Evolutionary conservation across 495 filamentous ascomycete species (phyloP).

Genomic region (Penicillium odoratum): DNA sequence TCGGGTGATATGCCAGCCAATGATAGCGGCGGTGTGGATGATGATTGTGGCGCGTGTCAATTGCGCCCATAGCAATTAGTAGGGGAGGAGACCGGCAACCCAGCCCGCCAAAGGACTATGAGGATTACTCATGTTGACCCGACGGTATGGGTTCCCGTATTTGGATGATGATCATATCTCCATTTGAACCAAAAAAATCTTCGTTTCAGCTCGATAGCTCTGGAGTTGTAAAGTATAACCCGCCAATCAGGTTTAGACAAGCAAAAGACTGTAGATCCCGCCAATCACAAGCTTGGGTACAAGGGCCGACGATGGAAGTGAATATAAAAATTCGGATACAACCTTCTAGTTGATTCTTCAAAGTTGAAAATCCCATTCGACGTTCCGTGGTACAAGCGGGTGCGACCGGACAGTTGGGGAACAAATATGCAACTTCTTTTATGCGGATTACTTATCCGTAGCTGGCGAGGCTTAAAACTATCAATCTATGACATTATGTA

Average conservation of each 20-base stretch:
- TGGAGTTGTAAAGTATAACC: neutral
- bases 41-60: neutral
- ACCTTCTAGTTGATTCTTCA: constrained; percentile 3
- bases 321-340: neutral
- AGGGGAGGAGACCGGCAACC: neutral
- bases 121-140: neutral
- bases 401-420: neutral
- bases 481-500: neutral
- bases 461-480: neutral
- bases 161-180: neutral
- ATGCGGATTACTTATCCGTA: neutral
- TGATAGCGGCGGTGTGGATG: neutral
- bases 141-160: neutral
- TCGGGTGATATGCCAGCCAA: constrained; percentile 1
- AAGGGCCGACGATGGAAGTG: neutral
- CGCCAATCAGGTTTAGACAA: neutral
- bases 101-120: neutral
- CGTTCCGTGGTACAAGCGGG: neutral
- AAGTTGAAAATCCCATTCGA: neutral
- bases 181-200: neutral
- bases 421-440: neutral
- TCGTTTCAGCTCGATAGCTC: neutral
- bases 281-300: neutral
- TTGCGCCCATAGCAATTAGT: neutral
- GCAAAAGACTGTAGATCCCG: neutral